Percentiles rank a stretch among this genome's conserved stretches.
Evolutionary conservation across 192 early-diverging fungal species (phyloP).

Genomic region (Backusella australiensis): DNA sequence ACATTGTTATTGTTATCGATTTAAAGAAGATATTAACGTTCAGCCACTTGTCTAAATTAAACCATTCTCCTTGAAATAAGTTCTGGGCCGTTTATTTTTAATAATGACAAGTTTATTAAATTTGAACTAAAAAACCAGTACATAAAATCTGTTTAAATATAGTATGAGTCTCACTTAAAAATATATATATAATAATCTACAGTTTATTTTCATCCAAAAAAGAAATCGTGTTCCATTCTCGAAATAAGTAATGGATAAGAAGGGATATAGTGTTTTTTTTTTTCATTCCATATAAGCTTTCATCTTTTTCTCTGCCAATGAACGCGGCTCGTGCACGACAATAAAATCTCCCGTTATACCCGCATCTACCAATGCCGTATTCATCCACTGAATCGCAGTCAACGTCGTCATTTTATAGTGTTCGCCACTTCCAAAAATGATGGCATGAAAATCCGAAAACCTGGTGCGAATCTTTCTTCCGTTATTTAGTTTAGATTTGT

Average conservation of each 20-base stretch:
- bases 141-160: no score
- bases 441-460: conserved; percentile 35
- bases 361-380: conserved; percentile 22
- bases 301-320: conserved; percentile 37
- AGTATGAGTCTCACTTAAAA: no score
- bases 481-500: conserved; percentile 21
- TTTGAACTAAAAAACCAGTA: no score
- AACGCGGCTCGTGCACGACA: conserved; percentile 29
- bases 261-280: not conserved
- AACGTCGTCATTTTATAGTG: conserved; percentile 29
- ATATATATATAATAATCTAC: not conserved
- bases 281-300: not conserved
- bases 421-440: conserved; percentile 37
- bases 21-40: no score
- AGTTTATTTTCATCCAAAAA: not conserved
- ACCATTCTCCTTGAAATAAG: no score
- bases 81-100: no score
- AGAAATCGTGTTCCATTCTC: no score
- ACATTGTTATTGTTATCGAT: no score
- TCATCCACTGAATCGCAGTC: conserved; percentile 37
- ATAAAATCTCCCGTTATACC: conserved; percentile 22
- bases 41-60: no score
- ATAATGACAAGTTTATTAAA: not conserved
- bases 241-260: not conserved
- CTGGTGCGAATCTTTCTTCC: conserved; percentile 31